Evolutionary conservation across 768 basidiomycete species (phyloP).

Genomic region (Antrodiella citrinella): DNA sequence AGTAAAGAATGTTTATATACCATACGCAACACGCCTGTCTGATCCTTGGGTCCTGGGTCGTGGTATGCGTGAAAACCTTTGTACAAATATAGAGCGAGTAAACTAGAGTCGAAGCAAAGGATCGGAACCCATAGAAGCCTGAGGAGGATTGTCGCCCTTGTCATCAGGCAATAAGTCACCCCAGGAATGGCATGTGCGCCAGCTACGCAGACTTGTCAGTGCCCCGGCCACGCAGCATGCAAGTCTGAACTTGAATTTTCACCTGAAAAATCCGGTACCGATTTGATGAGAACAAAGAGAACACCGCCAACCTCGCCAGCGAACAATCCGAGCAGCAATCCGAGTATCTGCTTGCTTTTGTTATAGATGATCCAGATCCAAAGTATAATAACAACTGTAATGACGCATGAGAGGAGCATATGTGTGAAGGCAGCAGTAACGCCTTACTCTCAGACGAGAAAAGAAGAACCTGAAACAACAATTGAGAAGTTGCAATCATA

Average conservation of each 20-base stretch:
- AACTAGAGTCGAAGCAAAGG: conserved; percentile 12
- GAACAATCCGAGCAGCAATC: conserved; percentile 12
- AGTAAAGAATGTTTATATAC: conserved; percentile 20
- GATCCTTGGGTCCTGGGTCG: conserved; percentile 1
- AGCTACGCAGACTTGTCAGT: no score
- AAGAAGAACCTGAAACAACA: neutral
- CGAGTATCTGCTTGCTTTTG: conserved; percentile 14
- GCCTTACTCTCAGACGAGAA: neutral
- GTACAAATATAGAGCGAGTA: conserved; percentile 19
- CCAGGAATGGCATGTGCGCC: conserved; percentile 5
- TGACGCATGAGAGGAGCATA: neutral
- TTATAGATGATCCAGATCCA: conserved; percentile 26
- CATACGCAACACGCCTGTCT: conserved; percentile 12
- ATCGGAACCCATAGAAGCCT: conserved; percentile 13
- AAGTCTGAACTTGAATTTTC: no score
- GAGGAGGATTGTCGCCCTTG: conserved; percentile 7
- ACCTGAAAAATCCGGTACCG: conserved; percentile 13
- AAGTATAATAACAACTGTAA: conserved; percentile 21
- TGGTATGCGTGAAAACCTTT: conserved; percentile 14
- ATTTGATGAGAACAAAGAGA: conserved; percentile 15
- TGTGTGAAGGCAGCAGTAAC: neutral
- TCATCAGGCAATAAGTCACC: conserved; percentile 16
- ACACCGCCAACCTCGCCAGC: conserved; percentile 12
- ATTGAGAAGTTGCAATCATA: conserved; percentile 8
- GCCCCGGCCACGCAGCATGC: no score